Conservation (phyloP, 2,329 filamentous ascomycete species). For the Stachybotrys elegans region DNA sequence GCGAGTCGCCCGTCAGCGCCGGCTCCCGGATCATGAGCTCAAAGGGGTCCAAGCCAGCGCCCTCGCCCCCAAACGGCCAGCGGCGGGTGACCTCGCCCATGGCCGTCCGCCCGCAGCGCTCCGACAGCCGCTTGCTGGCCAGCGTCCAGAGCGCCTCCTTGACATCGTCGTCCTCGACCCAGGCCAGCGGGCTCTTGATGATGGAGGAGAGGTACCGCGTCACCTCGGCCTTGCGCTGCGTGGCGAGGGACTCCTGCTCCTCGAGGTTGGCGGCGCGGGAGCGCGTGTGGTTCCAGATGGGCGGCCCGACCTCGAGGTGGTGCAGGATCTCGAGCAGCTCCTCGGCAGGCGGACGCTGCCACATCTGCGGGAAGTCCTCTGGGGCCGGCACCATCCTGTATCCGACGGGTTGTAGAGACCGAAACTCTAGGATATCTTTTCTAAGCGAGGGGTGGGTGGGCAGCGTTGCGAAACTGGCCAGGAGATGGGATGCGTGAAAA, state of each 20-base stretch:
- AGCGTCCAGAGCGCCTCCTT: slow-evolving; percentile 70
- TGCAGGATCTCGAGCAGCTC: slow-evolving; percentile 62
- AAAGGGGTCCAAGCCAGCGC: slow-evolving; percentile 34
- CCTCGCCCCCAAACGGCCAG: slow-evolving; percentile 43
- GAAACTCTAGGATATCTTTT: too few species aligned
- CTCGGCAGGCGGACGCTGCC: slow-evolving; percentile 65
- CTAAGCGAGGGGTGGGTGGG: too few species aligned
- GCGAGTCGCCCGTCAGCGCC: slow-evolving; percentile 76
- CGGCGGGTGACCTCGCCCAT: slow-evolving; percentile 53
- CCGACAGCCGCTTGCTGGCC: slow-evolving; percentile 74
- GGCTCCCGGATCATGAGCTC: slow-evolving; percentile 78
- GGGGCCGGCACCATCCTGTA: slow-evolving; percentile 26
- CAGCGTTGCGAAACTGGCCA: too few species aligned
- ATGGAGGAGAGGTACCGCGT: slow-evolving; percentile 65
- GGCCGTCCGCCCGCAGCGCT: slow-evolving; percentile 70
- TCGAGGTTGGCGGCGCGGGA: slow-evolving; percentile 35
- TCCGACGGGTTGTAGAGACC: neutral
- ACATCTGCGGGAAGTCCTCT: slow-evolving; percentile 73
- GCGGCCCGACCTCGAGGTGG: slow-evolving; percentile 60
- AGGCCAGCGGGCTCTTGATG: slow-evolving; percentile 60
- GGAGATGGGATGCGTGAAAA: neutral
- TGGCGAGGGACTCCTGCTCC: slow-evolving; percentile 34
- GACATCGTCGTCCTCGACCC: slow-evolving; percentile 62
- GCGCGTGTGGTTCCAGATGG: slow-evolving; percentile 56
- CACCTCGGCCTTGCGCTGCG: slow-evolving; percentile 43